These are phyloP conservation scores for Hymenotorrendiella dingleyae DNA, from an alignment of 2,329 filamentous ascomycete species.

Conservation along the genomic window DNA sequence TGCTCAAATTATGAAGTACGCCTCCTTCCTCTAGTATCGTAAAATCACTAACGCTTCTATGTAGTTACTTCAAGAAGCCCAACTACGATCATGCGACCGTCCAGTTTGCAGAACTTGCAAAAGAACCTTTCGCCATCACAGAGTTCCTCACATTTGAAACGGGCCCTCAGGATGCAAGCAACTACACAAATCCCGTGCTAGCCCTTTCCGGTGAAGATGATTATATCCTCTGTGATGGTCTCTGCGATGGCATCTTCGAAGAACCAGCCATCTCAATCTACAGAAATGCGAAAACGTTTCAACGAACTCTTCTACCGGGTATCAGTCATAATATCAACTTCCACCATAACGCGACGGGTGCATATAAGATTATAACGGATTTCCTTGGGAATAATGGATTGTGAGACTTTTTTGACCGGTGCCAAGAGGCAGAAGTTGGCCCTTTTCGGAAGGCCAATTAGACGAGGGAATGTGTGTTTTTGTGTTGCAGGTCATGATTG, in stretches of 20 bases:
- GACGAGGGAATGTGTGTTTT: too few species aligned
- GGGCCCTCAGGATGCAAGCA: background rate
- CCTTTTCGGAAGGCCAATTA: too few species aligned
- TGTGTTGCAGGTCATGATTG: too few species aligned
- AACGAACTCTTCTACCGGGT: conserved; percentile 17
- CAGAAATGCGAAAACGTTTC: conserved; percentile 8
- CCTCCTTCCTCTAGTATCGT: too few species aligned
- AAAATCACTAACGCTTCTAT: too few species aligned
- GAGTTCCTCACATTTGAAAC: conserved; percentile 20
- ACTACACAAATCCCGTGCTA: conserved; percentile 1
- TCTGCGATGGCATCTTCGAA: conserved; percentile 23
- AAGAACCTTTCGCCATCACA: conserved; percentile 15
- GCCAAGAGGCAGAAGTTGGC: too few species aligned
- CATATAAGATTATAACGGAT: conserved; percentile 9
- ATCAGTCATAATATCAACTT: conserved; percentile 25
- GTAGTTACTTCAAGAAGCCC: too few species aligned
- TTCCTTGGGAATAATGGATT: conserved; percentile 8
- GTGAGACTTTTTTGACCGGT: too few species aligned
- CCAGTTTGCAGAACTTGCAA: too few species aligned
- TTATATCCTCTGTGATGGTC: conserved; percentile 18
- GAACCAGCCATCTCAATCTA: conserved; percentile 15
- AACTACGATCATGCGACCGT: too few species aligned
- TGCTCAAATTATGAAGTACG: conserved; percentile 20
- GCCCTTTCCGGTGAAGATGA: conserved; percentile 17
- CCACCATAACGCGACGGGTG: conserved; percentile 11